Conservation (phyloP, 2,329 filamentous ascomycete genomes). For the Sporothrix luriei region DNA sequence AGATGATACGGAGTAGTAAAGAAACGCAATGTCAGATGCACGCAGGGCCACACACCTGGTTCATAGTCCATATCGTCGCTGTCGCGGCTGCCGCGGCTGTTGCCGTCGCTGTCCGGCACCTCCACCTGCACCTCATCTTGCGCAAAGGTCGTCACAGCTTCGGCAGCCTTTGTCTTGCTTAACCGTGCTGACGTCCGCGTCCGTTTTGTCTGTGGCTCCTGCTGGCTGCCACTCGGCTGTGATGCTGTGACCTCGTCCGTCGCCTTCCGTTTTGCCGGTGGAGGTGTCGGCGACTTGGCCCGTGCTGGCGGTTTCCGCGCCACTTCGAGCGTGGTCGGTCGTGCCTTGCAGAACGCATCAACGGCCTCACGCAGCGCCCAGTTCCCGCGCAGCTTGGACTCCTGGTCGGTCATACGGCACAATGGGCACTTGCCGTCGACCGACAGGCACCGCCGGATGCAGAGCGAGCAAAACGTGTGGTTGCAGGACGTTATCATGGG, state of each 20-base stretch:
- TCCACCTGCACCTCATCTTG: constrained; percentile 39
- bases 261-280: constrained; percentile 56
- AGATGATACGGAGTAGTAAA: too few species aligned
- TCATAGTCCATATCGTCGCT: constrained; percentile 38
- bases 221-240: constrained; percentile 37
- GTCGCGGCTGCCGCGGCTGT: constrained; percentile 41
- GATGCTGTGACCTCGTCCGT: constrained; percentile 36
- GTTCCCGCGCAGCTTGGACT: constrained; percentile 81
- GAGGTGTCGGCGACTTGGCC: constrained; percentile 22
- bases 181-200: constrained; percentile 56
- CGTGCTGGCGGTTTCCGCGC: constrained; percentile 54
- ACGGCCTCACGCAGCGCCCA: constrained; percentile 84
- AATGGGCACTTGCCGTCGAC: constrained; percentile 85
- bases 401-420: constrained; percentile 78
- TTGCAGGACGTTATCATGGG: constrained; percentile 94
- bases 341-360: constrained; percentile 70
- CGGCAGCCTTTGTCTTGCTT: constrained; percentile 49
- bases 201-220: constrained; percentile 49
- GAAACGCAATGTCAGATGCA: neutral
- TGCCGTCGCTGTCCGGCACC: constrained; percentile 31
- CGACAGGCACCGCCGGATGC: constrained; percentile 83
- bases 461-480: constrained; percentile 95
- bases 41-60: constrained; percentile 38
- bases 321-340: constrained; percentile 64
- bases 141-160: constrained; percentile 45